Evolutionary conservation across 1,284 basidiomycete genomes (phyloP).

Genomic region (Xerocomus amazonicus): DNA sequence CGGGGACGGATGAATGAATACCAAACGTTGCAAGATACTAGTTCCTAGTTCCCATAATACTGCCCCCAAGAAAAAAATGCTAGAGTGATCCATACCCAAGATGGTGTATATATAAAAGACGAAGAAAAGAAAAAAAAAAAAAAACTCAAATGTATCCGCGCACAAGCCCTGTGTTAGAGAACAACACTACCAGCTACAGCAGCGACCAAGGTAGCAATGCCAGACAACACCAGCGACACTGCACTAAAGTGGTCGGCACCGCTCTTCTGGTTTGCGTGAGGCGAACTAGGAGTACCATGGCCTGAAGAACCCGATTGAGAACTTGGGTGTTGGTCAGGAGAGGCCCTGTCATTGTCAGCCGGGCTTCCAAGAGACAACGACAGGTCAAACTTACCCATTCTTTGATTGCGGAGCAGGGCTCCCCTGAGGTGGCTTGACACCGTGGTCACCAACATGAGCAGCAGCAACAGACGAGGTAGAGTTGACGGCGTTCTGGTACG

Average conservation of each 20-base stretch:
- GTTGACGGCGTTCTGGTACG: slow-evolving; percentile 54
- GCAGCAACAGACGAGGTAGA: slow-evolving; percentile 21
- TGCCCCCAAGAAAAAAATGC: not conserved
- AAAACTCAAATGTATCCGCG: slow-evolving; percentile 7
- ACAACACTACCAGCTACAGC: slow-evolving; percentile 22
- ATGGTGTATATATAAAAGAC: not conserved
- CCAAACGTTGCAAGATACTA: not conserved
- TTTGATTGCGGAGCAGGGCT: slow-evolving; percentile 3
- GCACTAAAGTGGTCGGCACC: slow-evolving; percentile 27
- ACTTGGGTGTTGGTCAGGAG: slow-evolving; percentile 1
- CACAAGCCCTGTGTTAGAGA: slow-evolving; percentile 15
- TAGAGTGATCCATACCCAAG: slow-evolving; percentile 2
- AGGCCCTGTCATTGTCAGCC: slow-evolving; percentile 7
- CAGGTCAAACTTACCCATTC: slow-evolving; percentile 4
- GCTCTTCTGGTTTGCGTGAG: slow-evolving; percentile 35
- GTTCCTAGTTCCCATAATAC: too few species aligned
- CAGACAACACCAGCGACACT: slow-evolving; percentile 23
- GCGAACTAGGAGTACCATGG: slow-evolving; percentile 18
- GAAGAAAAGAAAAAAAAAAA: not conserved
- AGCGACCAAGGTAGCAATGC: slow-evolving; percentile 24
- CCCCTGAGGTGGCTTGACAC: slow-evolving; percentile 17
- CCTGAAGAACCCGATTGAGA: slow-evolving; percentile 9
- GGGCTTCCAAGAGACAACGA: not conserved
- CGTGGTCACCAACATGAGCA: slow-evolving; percentile 21
- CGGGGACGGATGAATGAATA: slow-evolving; percentile 3